Base-by-base conservation (phyloP, 1,284 basidiomycete species). In the Earliella scabrosa region DNA sequence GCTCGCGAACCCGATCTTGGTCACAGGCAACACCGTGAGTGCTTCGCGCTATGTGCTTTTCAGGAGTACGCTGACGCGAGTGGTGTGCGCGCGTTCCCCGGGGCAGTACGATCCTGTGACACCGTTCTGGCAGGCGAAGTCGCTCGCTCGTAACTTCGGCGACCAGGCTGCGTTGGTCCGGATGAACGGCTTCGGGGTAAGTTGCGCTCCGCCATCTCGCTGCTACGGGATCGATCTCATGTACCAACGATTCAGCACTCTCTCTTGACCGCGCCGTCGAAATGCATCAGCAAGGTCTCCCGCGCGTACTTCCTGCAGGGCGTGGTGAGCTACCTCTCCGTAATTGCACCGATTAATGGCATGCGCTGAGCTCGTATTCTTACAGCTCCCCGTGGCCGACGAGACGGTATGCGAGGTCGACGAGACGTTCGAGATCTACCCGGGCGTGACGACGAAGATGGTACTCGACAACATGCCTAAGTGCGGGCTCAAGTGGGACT, bases 101-200 rank as follows among this genome's bases (percentile, higher is more conserved):
- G 9, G 21, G 6, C 46, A 64, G 63, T 56, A 58, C 8, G 59
- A 66, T 36, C 63, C 61, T 11, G 48, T 59, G 10, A 68, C 65
- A n/a, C 59, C 63, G 11, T 61, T 66, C 45, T 24, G 13, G 1
- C 38, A 52, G 23, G 66, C 66, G 14, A 23, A 63, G 35, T 27
- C 32, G n/a, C 46, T 64, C 5, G 59, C 66, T 1, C 52, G 34
- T 16, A n/a, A 29, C 5, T 52, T 66, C 1, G 63, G 64, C 1
- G 46, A 63, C 26, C 41, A 51, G 23, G 60, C 63, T 11, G 36
- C 41, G n/a, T 45, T 68, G 10, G 53, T 67, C 29, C 50, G 60
- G 32, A 51, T 65, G 52, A 48, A 62, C 36, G 64, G 59, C 1
- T 67, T 64, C 35, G 65, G 65, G 35, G 63, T 66, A 31, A 11